phyloP scores from a whole-genome alignment of 441 rosid species.

The Populus trichocarpa region DNA sequence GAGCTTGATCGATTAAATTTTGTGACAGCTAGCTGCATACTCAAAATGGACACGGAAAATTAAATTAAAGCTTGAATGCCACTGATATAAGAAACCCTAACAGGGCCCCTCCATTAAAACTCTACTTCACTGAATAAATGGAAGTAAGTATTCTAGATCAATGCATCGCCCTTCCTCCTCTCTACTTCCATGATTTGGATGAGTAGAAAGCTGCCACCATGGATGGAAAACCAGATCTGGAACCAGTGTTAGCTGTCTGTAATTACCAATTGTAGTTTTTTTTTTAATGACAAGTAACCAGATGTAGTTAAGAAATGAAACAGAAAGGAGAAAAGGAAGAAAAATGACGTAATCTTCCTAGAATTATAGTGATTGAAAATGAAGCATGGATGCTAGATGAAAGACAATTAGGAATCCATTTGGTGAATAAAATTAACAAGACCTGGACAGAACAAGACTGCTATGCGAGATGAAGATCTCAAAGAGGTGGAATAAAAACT shows the following conservation, averaged over 20 bases:
- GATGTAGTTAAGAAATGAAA: background rate
- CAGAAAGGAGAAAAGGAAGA: too few species aligned
- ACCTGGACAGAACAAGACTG: too few species aligned
- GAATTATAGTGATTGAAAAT: too few species aligned
- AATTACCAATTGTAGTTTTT: background rate
- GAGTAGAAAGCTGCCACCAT: background rate
- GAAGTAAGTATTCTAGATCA: background rate
- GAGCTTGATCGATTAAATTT: background rate
- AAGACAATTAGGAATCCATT: too few species aligned
- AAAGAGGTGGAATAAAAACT: too few species aligned
- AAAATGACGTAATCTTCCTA: too few species aligned
- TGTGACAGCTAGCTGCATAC: background rate
- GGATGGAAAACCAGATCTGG: background rate
- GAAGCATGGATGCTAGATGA: too few species aligned
- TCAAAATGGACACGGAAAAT: background rate
- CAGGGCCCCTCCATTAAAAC: background rate
- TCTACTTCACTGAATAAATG: background rate
- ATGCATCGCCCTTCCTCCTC: background rate
- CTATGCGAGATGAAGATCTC: too few species aligned
- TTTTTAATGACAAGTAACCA: background rate
- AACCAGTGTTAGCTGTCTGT: background rate
- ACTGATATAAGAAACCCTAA: background rate
- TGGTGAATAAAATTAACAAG: too few species aligned
- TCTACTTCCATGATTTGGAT: background rate
- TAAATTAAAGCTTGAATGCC: background rate